Evolutionary conservation across 1,284 basidiomycete genomes (phyloP).

Genomic region (Tilletia caries): DNA sequence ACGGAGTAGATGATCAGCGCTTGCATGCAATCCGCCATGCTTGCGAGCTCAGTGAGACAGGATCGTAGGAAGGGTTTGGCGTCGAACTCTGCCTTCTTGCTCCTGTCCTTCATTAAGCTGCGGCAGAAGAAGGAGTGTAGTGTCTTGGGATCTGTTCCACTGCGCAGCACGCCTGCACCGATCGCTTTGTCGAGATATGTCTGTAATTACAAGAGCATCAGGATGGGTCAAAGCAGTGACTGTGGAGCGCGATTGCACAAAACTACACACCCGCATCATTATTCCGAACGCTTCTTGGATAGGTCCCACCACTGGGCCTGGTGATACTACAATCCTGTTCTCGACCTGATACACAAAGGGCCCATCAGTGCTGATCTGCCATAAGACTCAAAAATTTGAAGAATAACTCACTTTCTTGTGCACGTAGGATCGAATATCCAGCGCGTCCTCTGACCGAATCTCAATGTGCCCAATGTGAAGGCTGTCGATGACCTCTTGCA

Average conservation of each 20-base stretch:
- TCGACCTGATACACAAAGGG: slow-evolving; percentile 25
- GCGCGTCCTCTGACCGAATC: slow-evolving; percentile 83
- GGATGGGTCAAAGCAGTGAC: no score
- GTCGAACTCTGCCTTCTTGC: slow-evolving; percentile 20
- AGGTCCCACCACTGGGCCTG: slow-evolving; percentile 35
- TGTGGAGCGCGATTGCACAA: no score
- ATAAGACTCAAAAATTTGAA: not conserved
- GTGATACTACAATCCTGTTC: slow-evolving; percentile 39
- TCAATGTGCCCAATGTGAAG: slow-evolving; percentile 96
- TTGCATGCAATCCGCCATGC: slow-evolving; percentile 45
- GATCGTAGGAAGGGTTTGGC: slow-evolving; percentile 26
- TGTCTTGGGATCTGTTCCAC: slow-evolving; percentile 32
- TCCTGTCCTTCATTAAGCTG: slow-evolving; percentile 11
- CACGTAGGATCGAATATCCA: slow-evolving; percentile 82
- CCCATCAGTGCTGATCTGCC: not conserved
- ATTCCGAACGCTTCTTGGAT: slow-evolving; percentile 50
- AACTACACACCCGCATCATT: slow-evolving; percentile 60
- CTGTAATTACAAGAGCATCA: not conserved
- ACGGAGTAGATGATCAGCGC: slow-evolving; percentile 69
- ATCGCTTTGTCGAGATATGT: slow-evolving; percentile 36
- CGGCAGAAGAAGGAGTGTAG: slow-evolving; percentile 43
- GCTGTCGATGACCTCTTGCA: slow-evolving; percentile 86
- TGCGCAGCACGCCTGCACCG: slow-evolving; percentile 34
- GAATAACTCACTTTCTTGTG: slow-evolving; percentile 67
- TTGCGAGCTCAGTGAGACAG: slow-evolving; percentile 28